Base-by-base conservation (phyloP, 169 alveolate species). In the Ichthyophthirius multifiliis region DNA sequence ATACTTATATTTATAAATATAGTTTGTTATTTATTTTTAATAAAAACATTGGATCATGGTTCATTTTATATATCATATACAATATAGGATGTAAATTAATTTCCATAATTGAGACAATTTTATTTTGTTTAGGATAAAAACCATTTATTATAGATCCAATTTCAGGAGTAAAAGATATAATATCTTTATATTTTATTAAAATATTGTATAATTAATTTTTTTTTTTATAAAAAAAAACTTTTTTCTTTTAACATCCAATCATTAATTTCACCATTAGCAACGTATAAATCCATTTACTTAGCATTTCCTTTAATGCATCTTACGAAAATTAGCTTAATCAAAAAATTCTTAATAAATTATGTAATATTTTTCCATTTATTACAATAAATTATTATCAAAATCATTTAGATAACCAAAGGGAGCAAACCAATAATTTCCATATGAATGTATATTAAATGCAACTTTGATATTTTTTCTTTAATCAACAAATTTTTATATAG, bases 221-320 rank as follows among this genome's bases (percentile, higher is more conserved):
- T n/a, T 2, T 27, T 20, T 0, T 27, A 55, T 10, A 15, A 15
- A 0, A 0, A 1, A 1, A 27, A 6, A 15, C 75, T 43, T 77
- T 65, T 62, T 67, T 86, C 71, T 0, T 86, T 83, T 12, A 89
- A 79, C 93, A 93, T 90, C 97, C 97, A 93, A 84, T 93, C 97
- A 35, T 92, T 83, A 0, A 95, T 95, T 43, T 93, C 97, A 6
- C 97, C 97, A 84, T 93, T 90, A 6, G 95, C 88, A 15, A 41
- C 46, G 83, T 93, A 93, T 12, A 76, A 32, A 12, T 90, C 82
- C 5, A 94, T 74, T 12, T 65, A 43, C 46, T 47, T 73, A 7
- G 89, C 95, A 84, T 90, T 90, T 27, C 97, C 97, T 71, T 80
- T 31, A 84, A 32, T 80, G 71, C 80, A 41, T 89, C 84, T 32